Evolutionary conservation across 139 green algal species (phyloP), one percentile per base, ranked within the genome.

Genomic region (Chlorella sp.): DNA sequence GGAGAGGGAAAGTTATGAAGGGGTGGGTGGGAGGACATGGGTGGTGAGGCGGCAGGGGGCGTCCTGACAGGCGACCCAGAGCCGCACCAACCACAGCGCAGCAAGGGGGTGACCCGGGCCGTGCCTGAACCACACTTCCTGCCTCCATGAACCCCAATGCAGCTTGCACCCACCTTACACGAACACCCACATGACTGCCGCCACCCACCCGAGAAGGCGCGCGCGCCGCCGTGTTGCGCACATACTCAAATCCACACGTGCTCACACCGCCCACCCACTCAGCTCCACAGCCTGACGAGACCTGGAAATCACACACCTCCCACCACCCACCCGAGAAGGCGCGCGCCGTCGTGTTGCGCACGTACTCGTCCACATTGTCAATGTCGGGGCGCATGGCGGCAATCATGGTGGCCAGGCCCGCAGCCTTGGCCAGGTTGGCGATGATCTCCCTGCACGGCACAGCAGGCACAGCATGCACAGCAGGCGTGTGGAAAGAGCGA

Each of bases 301-400:
- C n/a, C n/a, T n/a, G n/a, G n/a, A n/a, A n/a, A n/a, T n/a, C n/a
- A n/a, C n/a, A 57, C 48, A 57, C 7, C 9, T 57, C 7, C 48
- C 9, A 9, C 48, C 48, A 57, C 48, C 28, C 83, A 87, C 83
- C 83, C 39, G 89, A 93, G 88, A 99, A 98, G 26, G 97, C 97
- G 53, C 97, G 93, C 37, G 97, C 97, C 7, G 97, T 99, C 66
- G 97, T 99, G 94, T 99, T 99, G 60, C 97, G 94, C 82, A 99
- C 97, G 77, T 99, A 99, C 96, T 99, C 98, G 91, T 99, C 98
- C 26, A 99, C 95, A 95, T 99, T 99, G 95, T 99, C 98, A 42
- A 99, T 99, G 91, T 99, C 98, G 28, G 98, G 98, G 19, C 98
- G 95, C 98, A 99, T 99, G 37, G 98, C 97, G 60, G 98, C 97